phyloP scores from a whole-genome alignment of 1,284 basidiomycete genomes.

The Anthracocystis walkeri region DNA sequence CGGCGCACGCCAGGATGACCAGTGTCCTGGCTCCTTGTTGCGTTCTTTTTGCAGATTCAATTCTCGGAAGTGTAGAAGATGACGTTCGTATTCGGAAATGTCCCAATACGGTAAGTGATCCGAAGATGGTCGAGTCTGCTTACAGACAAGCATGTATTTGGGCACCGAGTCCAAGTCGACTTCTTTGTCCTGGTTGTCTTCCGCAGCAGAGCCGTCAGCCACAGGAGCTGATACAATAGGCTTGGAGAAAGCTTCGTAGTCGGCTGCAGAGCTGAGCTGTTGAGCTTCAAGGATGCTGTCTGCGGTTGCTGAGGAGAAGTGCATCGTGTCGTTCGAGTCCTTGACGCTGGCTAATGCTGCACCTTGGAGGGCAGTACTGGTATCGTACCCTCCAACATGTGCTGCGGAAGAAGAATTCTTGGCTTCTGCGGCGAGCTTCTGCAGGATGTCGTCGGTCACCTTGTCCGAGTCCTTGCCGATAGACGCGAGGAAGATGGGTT shows the following conservation, averaged over 20 bases:
- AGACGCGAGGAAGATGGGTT: constrained; percentile 36
- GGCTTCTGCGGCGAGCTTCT: constrained; percentile 22
- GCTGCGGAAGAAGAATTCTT: neutral
- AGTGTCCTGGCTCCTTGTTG: constrained; percentile 24
- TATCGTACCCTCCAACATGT: constrained; percentile 22
- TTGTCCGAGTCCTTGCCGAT: constrained; percentile 11
- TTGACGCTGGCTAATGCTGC: constrained; percentile 32
- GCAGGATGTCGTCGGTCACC: constrained; percentile 7
- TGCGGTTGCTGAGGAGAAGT: constrained; percentile 70
- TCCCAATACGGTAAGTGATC: constrained; percentile 46
- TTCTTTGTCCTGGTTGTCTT: constrained; percentile 42
- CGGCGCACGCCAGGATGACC: constrained; percentile 33
- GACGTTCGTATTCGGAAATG: constrained; percentile 38
- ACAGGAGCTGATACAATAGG: constrained; percentile 19
- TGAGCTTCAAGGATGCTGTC: constrained; percentile 22
- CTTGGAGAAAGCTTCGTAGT: constrained; percentile 44
- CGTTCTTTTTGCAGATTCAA: constrained; percentile 22
- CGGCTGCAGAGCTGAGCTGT: constrained; percentile 25
- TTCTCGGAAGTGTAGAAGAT: constrained; percentile 30
- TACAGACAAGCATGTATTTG: constrained; percentile 56
- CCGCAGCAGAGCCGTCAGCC: neutral
- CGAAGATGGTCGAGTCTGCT: constrained; percentile 11
- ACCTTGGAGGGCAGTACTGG: constrained; percentile 13
- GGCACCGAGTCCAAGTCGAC: constrained; percentile 61
- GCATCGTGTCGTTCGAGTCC: constrained; percentile 77